Base-by-base conservation (phyloP, 2,329 filamentous ascomycete genomes). In the Pezicula neosporulosa region DNA sequence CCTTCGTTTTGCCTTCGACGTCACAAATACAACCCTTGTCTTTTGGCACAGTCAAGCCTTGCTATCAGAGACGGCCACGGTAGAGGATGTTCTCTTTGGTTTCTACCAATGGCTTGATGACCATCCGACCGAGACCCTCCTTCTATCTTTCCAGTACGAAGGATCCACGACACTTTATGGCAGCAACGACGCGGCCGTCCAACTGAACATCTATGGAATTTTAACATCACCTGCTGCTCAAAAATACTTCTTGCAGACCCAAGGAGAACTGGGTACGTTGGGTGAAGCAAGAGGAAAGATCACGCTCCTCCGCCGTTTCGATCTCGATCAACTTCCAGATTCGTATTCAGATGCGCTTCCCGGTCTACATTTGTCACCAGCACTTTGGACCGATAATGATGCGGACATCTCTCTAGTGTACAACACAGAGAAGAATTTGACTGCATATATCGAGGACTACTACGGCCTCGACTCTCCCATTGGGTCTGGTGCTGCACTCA, bases 261-360 rank as follows among this genome's bases (percentile, higher is more conserved):
- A 66, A 49, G 62, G 66, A 41, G 53, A 63, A n/a, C 50, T 73
- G 3, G 69, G 70, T 6, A 83, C 76, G 2, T 80, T 97, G 6
- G 88, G 88, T 59, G 82, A 90, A 63, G 87, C 79, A 6, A 83
- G 93, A 52, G 90, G 92, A 28, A 90, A 87, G 66, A 86, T 96
- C 60, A 82, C 96, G 8, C 80, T 97, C n/a, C 71, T 97, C 47
- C 85, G 92, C 27, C 86, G 93, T 45, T 96, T 95, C 72, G 73
- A 70, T 43, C 72, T 92, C 49, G 78, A 84, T 48, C 56, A 66
- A 6, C 56, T 76, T 3, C 63, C 68, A 0, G 42, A 61, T 2
- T 59, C 55, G 2, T 71, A 72, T 51, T 64, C 66, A n/a, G 60
- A 57, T 0, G 48, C 60, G 0, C 56, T 79, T 6, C 76, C 74